These are phyloP conservation scores for Penicillium sp. DNA, from an alignment of 2,329 filamentous ascomycete genomes.

Conservation along the genomic window DNA sequence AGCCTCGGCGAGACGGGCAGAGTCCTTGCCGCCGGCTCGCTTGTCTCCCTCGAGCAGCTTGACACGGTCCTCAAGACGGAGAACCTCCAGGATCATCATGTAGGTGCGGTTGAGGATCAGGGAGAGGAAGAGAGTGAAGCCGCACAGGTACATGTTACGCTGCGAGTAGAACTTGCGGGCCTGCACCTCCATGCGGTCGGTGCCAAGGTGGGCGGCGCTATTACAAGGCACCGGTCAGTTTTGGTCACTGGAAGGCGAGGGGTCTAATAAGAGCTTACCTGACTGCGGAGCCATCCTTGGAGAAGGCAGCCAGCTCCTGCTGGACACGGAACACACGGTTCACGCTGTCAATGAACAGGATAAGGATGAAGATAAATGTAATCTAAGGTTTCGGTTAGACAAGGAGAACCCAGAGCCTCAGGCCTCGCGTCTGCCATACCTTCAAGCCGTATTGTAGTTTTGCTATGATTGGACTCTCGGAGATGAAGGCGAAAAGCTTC, in stretches of 20 bases:
- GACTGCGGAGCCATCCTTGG: conserved; percentile 59
- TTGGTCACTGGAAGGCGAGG: neutral
- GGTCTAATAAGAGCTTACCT: conserved; percentile 48
- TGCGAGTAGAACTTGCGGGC: conserved; percentile 99
- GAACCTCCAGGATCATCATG: conserved; percentile 90
- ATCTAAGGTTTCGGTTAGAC: conserved; percentile 56
- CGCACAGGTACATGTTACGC: conserved; percentile 99
- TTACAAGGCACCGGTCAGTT: conserved; percentile 23
- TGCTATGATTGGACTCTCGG: conserved; percentile 78
- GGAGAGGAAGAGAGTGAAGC: conserved; percentile 98
- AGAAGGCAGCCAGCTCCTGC: conserved; percentile 74
- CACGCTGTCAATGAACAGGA: conserved; percentile 96
- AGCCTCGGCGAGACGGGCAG: conserved; percentile 70
- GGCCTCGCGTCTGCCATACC: conserved; percentile 44
- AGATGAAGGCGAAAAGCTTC: conserved; percentile 94
- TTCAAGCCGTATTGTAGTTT: conserved; percentile 98
- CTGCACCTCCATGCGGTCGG: conserved; percentile 97
- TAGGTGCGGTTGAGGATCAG: conserved; percentile 98
- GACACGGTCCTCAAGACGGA: conserved; percentile 89
- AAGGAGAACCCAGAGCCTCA: neutral
- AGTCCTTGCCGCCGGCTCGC: conserved; percentile 63
- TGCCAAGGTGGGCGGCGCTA: conserved; percentile 74
- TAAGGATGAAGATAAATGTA: conserved; percentile 97
- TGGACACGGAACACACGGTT: conserved; percentile 96
- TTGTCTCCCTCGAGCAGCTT: conserved; percentile 75